Evolutionary conservation across 1,139 yeast genomes (phyloP), one percentile per base, ranked within the genome.

Genomic region (Groenewaldozyma sp.): DNA sequence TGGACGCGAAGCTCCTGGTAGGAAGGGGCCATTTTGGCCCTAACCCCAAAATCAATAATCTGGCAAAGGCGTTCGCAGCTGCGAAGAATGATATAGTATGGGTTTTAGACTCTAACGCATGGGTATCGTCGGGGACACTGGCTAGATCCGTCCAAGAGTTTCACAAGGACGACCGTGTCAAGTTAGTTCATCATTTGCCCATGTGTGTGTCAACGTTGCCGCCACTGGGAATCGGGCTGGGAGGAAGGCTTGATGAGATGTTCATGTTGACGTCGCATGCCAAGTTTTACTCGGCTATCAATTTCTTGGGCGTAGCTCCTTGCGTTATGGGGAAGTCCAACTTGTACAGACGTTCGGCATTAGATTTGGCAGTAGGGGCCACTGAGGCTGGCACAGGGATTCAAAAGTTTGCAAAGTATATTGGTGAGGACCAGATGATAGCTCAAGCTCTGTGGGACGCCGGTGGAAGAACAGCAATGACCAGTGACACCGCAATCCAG

Each of bases 271-370:
- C 94, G 0, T 76, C 94, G 1, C 95, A 86, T 61, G 76, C 88
- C 42, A 84, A 84, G 61, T 84, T 86, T 58, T 86, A 86, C 59
- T 75, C 80, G 4, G 78, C 84, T 27, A 74, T 86, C 53, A 86
- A 86, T 57, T 74, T 77, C 45, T 62, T 81, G 13, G 75, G 80
- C n/a, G 63, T 83, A 18, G 94, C 94, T 0, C 94, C 95, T 0
- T 86, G 95, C 62, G 94, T 86, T 37, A 86, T 82, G 67, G 95
- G 95, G n/a, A 86, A 87, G 58, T 82, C 94, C 18, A 86, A 86
- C 56, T 54, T 86, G 36, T 86, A 82, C 58, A 67, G 93, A 17
- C 68, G 76, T 36, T 74, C 84, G 1, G 84, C 76, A 41, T 60
- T 86, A 31, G 93, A 83, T 57, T 51, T 48, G 18, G 78, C 93